A percentile compares a stretch with the other conserved stretches of the same genome.
Evolutionary conservation across 129 eudicot species (phyloP).

Genomic region (Flaveria sonorensis): DNA sequence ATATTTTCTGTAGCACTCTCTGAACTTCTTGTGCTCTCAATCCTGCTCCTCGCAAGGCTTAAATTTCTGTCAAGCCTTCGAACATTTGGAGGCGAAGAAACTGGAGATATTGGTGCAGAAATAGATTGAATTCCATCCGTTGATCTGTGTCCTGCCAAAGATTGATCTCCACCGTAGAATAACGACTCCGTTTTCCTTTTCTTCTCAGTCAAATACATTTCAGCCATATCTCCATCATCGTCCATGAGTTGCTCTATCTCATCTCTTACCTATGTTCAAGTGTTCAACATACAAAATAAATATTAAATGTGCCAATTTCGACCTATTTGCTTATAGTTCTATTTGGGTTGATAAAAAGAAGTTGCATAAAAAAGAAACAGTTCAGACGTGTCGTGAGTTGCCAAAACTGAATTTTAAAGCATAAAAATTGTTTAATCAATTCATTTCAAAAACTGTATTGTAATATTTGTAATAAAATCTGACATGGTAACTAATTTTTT

Average conservation of each 20-base stretch:
- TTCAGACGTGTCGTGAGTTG: neutral
- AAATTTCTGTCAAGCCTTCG: constrained; percentile 67
- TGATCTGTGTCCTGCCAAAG: constrained; percentile 62
- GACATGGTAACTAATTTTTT: neutral
- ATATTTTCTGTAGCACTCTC: constrained; percentile 67
- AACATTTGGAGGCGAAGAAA: constrained; percentile 73
- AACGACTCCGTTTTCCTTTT: constrained; percentile 62
- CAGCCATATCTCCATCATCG: constrained; percentile 99
- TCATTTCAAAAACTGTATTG: neutral
- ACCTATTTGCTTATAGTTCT: neutral
- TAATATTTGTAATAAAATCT: neutral
- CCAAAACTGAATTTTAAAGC: neutral
- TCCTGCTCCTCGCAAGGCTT: constrained; percentile 86
- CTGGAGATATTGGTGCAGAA: constrained; percentile 95
- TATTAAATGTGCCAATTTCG: neutral
- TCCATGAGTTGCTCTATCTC: constrained; percentile 99
- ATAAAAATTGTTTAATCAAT: neutral
- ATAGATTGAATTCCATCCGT: constrained; percentile 58
- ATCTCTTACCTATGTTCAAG: constrained; percentile 68
- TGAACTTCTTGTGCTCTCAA: constrained; percentile 76
- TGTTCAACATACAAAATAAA: constrained; percentile 6
- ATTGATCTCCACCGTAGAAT: constrained; percentile 63
- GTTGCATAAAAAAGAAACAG: neutral
- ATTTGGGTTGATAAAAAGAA: neutral
- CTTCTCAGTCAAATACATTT: constrained; percentile 94